phyloP scores from a whole-genome alignment of 139 green algal genomes.

The Nannochloris sp. region DNA sequence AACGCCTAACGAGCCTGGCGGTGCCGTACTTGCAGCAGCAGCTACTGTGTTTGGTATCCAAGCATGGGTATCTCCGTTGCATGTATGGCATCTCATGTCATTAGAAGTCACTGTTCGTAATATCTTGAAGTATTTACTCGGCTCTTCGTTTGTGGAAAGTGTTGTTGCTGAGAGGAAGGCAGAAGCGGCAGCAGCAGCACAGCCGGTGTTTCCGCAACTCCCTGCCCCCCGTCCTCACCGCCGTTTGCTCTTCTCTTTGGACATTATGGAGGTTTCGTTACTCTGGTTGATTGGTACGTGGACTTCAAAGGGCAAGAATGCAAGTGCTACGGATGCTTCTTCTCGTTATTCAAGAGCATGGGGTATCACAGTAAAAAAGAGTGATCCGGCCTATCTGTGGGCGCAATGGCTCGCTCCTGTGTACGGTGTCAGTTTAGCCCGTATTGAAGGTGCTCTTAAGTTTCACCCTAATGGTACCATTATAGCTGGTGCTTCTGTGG shows the following conservation, averaged over 20 bases:
- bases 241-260: neutral
- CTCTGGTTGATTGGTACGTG: slow-evolving; percentile 24
- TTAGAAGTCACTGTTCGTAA: slow-evolving; percentile 3
- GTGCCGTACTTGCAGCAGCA: slow-evolving; percentile 1
- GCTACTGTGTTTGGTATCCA: slow-evolving; percentile 15
- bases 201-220: neutral
- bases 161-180: neutral
- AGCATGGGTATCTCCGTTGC: slow-evolving; percentile 40
- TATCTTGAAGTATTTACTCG: neutral
- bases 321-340: neutral
- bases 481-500: slow-evolving; percentile 12
- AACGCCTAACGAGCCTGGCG: slow-evolving; percentile 3
- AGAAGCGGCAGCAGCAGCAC: neutral
- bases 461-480: slow-evolving; percentile 20
- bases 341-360: slow-evolving; percentile 14
- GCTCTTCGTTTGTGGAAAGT: neutral
- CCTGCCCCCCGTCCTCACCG: neutral
- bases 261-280: neutral
- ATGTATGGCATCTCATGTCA: slow-evolving; percentile 44
- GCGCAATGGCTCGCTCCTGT: slow-evolving; percentile 33
- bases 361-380: slow-evolving; percentile 19
- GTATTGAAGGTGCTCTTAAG: slow-evolving; percentile 2
- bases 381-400: slow-evolving; percentile 34
- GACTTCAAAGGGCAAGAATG: slow-evolving; percentile 14
- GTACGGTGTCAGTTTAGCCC: slow-evolving; percentile 36